Evolutionary conservation across 2,329 filamentous ascomycete species (phyloP).

Genomic region (Clarireedia sp.): DNA sequence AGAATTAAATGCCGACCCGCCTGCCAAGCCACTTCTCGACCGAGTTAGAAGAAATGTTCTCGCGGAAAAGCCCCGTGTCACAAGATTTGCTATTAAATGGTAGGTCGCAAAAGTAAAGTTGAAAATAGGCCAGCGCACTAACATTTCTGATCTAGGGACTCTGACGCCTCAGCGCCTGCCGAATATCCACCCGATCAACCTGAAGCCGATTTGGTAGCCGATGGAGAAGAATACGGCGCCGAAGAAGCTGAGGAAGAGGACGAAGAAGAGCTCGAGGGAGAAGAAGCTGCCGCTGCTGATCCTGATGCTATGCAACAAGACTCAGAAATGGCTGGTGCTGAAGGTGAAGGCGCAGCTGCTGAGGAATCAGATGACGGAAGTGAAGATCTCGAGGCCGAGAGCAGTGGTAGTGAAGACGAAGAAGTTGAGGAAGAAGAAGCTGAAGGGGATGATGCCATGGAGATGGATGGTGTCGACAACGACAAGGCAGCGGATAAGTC

Average conservation of each 20-base stretch:
- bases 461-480: conserved; percentile 37
- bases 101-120: conserved; percentile 37
- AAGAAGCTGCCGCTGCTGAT: conserved; percentile 40
- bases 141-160: conserved; percentile 59
- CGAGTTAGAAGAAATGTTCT: conserved; percentile 87
- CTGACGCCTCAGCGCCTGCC: conserved; percentile 90
- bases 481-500: conserved; percentile 16
- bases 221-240: conserved; percentile 84
- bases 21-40: conserved; percentile 85
- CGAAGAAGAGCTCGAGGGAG: conserved; percentile 54
- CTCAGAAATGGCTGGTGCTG: conserved; percentile 66
- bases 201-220: conserved; percentile 78
- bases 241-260: conserved; percentile 76
- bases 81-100: conserved; percentile 98
- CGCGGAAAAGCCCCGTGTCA: conserved; percentile 94
- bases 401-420: conserved; percentile 55
- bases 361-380: conserved; percentile 69
- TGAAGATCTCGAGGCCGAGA: conserved; percentile 73
- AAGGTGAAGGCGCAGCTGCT: conserved; percentile 43
- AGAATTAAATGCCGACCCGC: conserved; percentile 80
- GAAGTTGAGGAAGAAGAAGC: conserved; percentile 40
- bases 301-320: conserved; percentile 50
- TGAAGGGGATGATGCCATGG: conserved; percentile 40
- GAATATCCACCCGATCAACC: conserved; percentile 97
- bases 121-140: conserved; percentile 12